Conservation (phyloP, 1,284 basidiomycete species). For the Ustilago tritici region DNA sequence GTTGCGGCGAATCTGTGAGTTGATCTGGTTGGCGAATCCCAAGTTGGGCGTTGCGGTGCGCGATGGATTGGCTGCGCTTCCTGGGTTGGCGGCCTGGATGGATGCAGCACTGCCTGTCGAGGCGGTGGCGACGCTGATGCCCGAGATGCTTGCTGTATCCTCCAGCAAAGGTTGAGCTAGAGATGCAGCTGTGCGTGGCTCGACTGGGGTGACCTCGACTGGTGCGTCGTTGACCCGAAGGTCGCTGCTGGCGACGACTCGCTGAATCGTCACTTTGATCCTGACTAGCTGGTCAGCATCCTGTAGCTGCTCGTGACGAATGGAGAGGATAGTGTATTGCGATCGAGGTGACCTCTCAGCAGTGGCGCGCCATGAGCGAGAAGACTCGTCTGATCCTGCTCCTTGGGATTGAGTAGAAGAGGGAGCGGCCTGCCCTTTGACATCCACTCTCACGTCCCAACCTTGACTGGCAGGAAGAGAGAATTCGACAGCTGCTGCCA, state of each 20-base stretch:
- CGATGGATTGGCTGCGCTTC: slow-evolving; percentile 71
- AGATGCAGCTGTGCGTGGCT: slow-evolving; percentile 29
- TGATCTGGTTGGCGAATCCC: slow-evolving; percentile 71
- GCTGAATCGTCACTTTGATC: slow-evolving; percentile 49
- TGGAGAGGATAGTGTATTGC: slow-evolving; percentile 25
- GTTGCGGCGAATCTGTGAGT: slow-evolving; percentile 86
- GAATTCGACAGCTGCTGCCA: slow-evolving; percentile 83
- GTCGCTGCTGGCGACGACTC: slow-evolving; percentile 57
- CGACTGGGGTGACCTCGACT: slow-evolving; percentile 30
- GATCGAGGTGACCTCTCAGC: slow-evolving; percentile 29
- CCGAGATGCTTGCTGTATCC: slow-evolving; percentile 58
- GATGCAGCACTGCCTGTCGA: slow-evolving; percentile 44
- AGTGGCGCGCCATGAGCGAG: slow-evolving; percentile 76
- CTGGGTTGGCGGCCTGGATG: slow-evolving; percentile 14
- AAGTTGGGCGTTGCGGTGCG: slow-evolving; percentile 73
- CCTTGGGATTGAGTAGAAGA: neutral
- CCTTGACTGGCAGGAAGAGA: slow-evolving; percentile 81
- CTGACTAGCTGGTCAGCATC: slow-evolving; percentile 50
- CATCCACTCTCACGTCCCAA: slow-evolving; percentile 84
- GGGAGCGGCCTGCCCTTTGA: slow-evolving; percentile 17
- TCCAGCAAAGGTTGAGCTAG: slow-evolving; percentile 35
- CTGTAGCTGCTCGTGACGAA: slow-evolving; percentile 35
- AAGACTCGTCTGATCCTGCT: slow-evolving; percentile 73
- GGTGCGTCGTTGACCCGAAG: slow-evolving; percentile 54
- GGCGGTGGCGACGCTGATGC: slow-evolving; percentile 53